Evolutionary conservation across 1,139 yeast genomes (phyloP), one percentile per base, ranked within the genome.

Genomic region (Scheffersomyces segobiensis): DNA sequence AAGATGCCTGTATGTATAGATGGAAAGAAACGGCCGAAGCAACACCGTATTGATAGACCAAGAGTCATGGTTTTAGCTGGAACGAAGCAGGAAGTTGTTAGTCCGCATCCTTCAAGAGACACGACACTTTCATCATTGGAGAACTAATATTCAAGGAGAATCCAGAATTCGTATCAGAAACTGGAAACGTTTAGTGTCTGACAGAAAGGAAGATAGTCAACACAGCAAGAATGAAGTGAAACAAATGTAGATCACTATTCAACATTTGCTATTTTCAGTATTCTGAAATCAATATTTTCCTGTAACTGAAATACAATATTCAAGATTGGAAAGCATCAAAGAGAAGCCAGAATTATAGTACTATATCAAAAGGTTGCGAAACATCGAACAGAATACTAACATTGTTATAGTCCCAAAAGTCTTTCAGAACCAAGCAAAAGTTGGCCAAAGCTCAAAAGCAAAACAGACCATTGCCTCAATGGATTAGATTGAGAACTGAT

Each of bases 391-490:
- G 47, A 7, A 42, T 67, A 70, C 73, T 70, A 69, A 69, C 72
- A 56, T 48, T 53, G 47, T 3, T 56, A 49, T 80, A 91, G 98
- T 88, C 96, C 80, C 95, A 93, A 86, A 96, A 96, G 87, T 87
- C 97, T 75, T 93, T 96, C 89, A 93, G 86, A 84, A 91, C 91
- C 85, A 96, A 96, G 93, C 96, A 93, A 87, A 95, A 93, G 89
- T 89, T 96, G 83, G 98, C 97, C 81, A 95, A 95, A 90, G 98
- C 98, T 80, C 89, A 89, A 82, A 95, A 93, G 87, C 97, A 93
- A 86, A 95, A 93, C 96, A 92, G 99, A 88, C 98, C 98, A 80
- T 90, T 96, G 82, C 99, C 99, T 78, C 98, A 95, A 87, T 96
- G 98, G 98, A 87, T 93, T 91, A 92, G 99, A 86, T 89, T 95